phyloP scores from a whole-genome alignment of 495 filamentous ascomycete species.

The Hypoxylon cercidicola region DNA sequence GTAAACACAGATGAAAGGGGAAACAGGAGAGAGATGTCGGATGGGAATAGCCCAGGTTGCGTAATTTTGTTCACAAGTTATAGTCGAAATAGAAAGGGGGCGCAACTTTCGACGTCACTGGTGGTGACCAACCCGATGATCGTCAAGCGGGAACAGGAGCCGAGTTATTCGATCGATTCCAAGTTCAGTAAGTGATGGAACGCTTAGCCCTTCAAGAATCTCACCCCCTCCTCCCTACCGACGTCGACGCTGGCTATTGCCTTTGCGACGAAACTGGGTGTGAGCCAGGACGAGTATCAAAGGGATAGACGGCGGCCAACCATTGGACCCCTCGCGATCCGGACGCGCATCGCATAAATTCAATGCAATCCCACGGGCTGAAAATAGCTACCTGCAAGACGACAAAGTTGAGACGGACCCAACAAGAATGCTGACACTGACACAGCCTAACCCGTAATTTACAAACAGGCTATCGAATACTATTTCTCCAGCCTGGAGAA shows the following conservation, averaged over 20 bases:
- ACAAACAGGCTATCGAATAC: constrained; percentile 10
- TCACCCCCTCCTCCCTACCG: constrained; percentile 8
- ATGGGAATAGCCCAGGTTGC: constrained; percentile 10
- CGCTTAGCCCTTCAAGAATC: constrained; percentile 11
- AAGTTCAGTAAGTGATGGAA: background rate
- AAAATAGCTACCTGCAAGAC: constrained; percentile 31
- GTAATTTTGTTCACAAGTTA: constrained; percentile 22
- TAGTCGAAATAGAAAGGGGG: constrained; percentile 30
- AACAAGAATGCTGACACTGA: constrained; percentile 30
- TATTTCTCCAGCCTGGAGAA: background rate
- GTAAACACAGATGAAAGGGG: constrained; percentile 18
- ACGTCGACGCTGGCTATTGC: background rate
- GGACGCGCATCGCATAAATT: constrained; percentile 35
- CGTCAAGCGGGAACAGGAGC: constrained; percentile 11
- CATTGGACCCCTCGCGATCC: constrained; percentile 31
- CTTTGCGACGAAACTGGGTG: constrained; percentile 30
- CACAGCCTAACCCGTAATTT: constrained; percentile 23
- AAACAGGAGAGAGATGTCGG: constrained; percentile 6
- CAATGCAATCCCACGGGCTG: constrained; percentile 42
- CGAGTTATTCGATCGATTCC: constrained; percentile 3
- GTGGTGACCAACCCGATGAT: constrained; percentile 36
- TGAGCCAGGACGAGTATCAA: constrained; percentile 30
- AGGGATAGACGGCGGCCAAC: constrained; percentile 3
- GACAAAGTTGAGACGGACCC: constrained; percentile 32
- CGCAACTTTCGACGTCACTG: constrained; percentile 37